Base-by-base conservation (phyloP, 2,329 filamentous ascomycete genomes). In the Ophiostoma montium region DNA sequence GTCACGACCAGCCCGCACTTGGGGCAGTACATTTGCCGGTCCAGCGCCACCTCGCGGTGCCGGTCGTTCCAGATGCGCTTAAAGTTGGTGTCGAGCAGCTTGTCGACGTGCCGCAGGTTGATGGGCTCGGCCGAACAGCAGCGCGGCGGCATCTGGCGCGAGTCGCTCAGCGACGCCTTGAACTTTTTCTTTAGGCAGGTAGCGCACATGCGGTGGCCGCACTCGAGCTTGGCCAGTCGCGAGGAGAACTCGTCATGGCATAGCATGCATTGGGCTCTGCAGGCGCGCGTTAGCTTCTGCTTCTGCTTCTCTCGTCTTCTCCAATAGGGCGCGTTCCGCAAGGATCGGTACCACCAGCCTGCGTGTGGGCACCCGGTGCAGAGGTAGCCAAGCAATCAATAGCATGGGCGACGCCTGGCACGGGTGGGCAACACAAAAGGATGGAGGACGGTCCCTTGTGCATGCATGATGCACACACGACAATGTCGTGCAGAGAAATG, bases 21-120 rank as follows among this genome's bases (percentile, higher is more conserved):
- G 0, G 86, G 84, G 57, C 88, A 94, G 62, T 90, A 90, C 33
- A 89, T 71, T 41, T 84, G 78, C 60, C 86, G 85, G 46, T 75
- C 76, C 1, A 82, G 81, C 5, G 82, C 82, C 58, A 78, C 86
- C 61, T 94, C 85, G 57, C 80, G 71, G 59, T 82, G 92, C 59
- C 87, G 90, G 51, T 74, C 75, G 61, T 92, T 90, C 86, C 86
- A 94, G 1, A 70, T 70, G 55, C 71, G 77, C 66, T 92, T 90
- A 70, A 92, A 90, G 48, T 74, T 70, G 50, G 71, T 61, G 58
- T 85, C 76, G 59, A 94, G 88, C 8, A 92, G 68, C 21, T 72
- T 72, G 12, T 90, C 84, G 27, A 90, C 87, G 60, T 87, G 79
- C 56, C 79, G 80, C 7, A 88, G 67, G 0, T 83, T 78, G 51